These are phyloP conservation scores for Krasilnikovozyma curviuscula DNA, from an alignment of 768 basidiomycete genomes.

Conservation along the genomic window DNA sequence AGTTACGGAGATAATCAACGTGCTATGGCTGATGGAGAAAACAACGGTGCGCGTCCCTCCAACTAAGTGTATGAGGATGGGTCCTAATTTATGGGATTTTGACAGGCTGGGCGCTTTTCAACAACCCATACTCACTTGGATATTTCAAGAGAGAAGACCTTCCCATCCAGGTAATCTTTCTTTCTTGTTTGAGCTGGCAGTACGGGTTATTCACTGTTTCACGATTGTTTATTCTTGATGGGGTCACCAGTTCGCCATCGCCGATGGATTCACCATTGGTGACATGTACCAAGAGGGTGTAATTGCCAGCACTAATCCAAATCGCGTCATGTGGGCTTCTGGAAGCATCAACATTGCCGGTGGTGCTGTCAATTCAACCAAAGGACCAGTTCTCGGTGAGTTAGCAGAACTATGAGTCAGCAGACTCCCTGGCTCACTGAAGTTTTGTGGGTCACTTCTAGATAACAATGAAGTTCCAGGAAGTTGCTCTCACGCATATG, in stretches of 20 bases:
- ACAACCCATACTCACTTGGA: constrained; percentile 8
- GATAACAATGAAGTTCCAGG: constrained; percentile 13
- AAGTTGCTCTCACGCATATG: too few relatives aligned
- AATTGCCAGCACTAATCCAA: constrained; percentile 8
- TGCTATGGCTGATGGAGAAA: constrained; percentile 8
- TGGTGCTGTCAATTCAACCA: constrained; percentile 2
- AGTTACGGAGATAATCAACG: constrained; percentile 8
- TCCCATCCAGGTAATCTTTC: too few relatives aligned
- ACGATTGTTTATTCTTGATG: too few relatives aligned
- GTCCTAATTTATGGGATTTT: too few relatives aligned
- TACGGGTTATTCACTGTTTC: too few relatives aligned
- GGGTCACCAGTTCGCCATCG: constrained; percentile 12
- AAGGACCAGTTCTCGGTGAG: constrained; percentile 8
- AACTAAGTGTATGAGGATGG: too few relatives aligned
- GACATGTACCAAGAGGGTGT: constrained; percentile 14
- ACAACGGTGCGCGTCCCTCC: too few relatives aligned
- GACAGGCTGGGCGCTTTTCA: constrained; percentile 13
- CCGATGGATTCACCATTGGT: constrained; percentile 11
- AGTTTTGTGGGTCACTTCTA: too few relatives aligned
- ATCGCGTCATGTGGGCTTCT: constrained; percentile 2
- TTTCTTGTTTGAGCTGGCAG: too few relatives aligned
- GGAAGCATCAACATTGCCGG: constrained; percentile 13
- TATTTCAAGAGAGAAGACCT: constrained; percentile 12
- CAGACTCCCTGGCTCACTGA: too few relatives aligned
- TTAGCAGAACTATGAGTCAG: too few relatives aligned